Evolutionary conservation across 345 rosid genomes (phyloP), one percentile per base, ranked within the genome.

Genomic region (Atalantia buxifolia): DNA sequence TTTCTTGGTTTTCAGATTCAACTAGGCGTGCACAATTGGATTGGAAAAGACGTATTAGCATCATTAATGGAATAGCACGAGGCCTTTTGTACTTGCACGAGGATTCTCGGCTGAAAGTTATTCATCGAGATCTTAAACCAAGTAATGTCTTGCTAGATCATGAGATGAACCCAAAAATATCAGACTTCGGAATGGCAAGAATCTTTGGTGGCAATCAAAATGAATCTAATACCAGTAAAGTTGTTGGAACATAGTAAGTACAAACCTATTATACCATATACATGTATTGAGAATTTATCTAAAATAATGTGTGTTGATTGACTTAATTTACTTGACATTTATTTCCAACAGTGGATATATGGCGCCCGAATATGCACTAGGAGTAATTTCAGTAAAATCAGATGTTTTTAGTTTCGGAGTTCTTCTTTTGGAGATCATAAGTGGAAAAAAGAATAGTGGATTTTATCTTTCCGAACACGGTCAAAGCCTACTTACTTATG

Each of bases 31-130:
- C n/a, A 6, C 36, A 50, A 27, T 50, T 79, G n/a, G 74, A 57
- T 5, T 79, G 81, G 81, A 64, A 40, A 62, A 77, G 25, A 36
- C 86, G 85, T 7, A 19, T 67, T 19, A 73, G 40, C 62, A 86
- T 86, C 60, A 70, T 82, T 25, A 73, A 76, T 40, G 85, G 89
- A 9, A 71, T 86, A 22, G 83, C 85, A 0, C 65, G 78, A 18
- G 89, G 85, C 10, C 57, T 86, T 19, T 9, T 84, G 35, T 86
- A 86, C 69, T 40, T 86, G 27, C 89, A 86, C 1, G 85, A 82
- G 50, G 85, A 86, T 66, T 86, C 89, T 59, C 81, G 84, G 3
- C 78, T 82, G 1, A 78, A 72, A 80, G 77, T 81, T 28, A 84
- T 84, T 50, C 87, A 84, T 21, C 74, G 77, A 9, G 81, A 79